Evolutionary conservation across 139 green algal genomes (phyloP), one percentile per base, ranked within the genome.

Genomic region (Desmodesmus armatus): DNA sequence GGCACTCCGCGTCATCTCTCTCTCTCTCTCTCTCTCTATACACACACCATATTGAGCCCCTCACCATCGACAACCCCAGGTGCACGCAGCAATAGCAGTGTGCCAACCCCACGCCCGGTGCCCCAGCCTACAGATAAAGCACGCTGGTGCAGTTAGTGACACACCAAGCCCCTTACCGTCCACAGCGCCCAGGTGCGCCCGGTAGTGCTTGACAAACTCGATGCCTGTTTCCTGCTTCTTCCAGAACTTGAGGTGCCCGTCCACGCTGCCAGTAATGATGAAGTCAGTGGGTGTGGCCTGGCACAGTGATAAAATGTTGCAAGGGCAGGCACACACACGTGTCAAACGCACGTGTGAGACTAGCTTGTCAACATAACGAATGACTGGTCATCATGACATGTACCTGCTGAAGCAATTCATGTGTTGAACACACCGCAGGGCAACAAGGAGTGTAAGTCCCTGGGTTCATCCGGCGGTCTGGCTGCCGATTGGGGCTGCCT

Each of bases 161-260:
- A 40, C 4, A 33, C 23, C n/a, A n/a, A n/a, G n/a, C n/a, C n/a
- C 27, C 79, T 78, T 67, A 95, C 92, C 95, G 49, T 95, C 85
- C 19, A 99, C 89, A 11, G 93, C 66, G 0, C 93, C 95, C 47
- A 98, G 27, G 85, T 99, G 97, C n/a, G 96, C 93, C 11, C 90
- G 86, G 82, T 92, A 95, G 83, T 88, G 70, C 82, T 92, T 92
- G 3, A 89, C 86, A 85, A 92, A 92, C 73, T 91, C 87, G 29
- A 90, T 86, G 63, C 96, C 95, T n/a, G 86, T 65, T 1, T 90
- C 43, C 67, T 90, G 86, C 89, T 99, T 99, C 88, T 98, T 99
- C 97, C 97, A 99, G 84, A 99, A 99, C 92, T 99, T 99, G n/a
- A 99, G 49, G 86, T 96, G 93, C 5, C 97, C 96, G 82, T 98